A percentile compares a stretch with the other conserved stretches of the same genome.
Conservation (phyloP, 1,139 yeast genomes). For the Hemisphaericaspora lyxosophila region DNA sequence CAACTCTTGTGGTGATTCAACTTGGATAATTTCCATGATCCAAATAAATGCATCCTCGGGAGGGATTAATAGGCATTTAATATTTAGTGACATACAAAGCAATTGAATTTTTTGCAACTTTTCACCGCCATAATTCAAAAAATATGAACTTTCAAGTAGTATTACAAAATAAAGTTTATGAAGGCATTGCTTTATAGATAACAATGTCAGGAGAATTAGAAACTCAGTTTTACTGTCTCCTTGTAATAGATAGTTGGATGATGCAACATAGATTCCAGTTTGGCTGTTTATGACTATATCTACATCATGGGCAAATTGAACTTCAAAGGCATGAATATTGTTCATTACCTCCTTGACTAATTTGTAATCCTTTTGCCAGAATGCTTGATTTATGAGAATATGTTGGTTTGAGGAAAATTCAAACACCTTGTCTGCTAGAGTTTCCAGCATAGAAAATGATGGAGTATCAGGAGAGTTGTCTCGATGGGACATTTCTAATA, state of each 20-base stretch:
- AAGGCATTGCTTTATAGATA: conserved; percentile 7
- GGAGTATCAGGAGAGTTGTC: neutral
- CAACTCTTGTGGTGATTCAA: conserved; percentile 8
- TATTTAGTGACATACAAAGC: conserved; percentile 9
- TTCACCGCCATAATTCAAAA: conserved; percentile 9
- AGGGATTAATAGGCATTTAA: conserved; percentile 7
- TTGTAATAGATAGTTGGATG: conserved; percentile 10
- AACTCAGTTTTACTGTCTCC: conserved; percentile 6
- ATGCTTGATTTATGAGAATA: conserved; percentile 10
- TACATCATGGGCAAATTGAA: conserved; percentile 6
- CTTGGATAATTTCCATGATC: conserved; percentile 8
- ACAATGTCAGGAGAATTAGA: conserved; percentile 7
- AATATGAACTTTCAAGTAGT: conserved; percentile 4
- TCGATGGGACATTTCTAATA: neutral
- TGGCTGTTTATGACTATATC: conserved; percentile 12
- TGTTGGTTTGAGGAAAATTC: conserved; percentile 4
- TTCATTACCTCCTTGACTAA: conserved; percentile 2
- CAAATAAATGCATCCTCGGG: conserved; percentile 4
- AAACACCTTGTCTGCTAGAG: neutral
- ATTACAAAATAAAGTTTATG: conserved; percentile 8
- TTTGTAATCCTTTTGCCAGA: conserved; percentile 8
- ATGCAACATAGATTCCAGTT: conserved; percentile 10
- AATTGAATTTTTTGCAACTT: conserved; percentile 10
- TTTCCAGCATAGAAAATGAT: conserved; percentile 1
- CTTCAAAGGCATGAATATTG: conserved; percentile 7